phyloP scores from a whole-genome alignment of 2,329 filamentous ascomycete species.

The Colletotrichum echinochloae region DNA sequence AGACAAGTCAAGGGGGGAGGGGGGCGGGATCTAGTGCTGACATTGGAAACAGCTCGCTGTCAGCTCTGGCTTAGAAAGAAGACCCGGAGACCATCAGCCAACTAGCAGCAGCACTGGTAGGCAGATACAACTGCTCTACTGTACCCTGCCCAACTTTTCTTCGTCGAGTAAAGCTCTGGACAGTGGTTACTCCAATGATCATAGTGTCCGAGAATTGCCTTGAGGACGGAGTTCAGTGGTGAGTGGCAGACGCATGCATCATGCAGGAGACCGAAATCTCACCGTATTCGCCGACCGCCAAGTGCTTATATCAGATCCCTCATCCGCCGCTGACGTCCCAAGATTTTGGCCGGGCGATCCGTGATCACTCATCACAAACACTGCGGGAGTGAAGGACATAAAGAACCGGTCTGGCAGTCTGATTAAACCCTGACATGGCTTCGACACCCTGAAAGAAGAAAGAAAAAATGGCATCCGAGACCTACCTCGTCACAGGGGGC shows the following conservation, averaged over 20 bases:
- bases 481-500: conserved; percentile 63
- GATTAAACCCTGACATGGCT: neutral
- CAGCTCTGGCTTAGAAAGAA: neutral
- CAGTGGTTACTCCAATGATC: neutral
- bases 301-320: conserved; percentile 9
- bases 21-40: neutral
- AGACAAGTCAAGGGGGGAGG: neutral
- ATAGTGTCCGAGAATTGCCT: neutral
- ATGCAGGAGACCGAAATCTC: neutral
- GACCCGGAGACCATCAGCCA: too few species aligned
- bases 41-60: neutral
- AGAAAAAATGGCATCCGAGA: conserved; percentile 28
- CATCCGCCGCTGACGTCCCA: neutral
- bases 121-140: neutral
- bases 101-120: too few species aligned
- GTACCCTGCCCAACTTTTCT: neutral
- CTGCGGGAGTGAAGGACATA: neutral
- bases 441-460: neutral
- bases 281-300: neutral
- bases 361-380: neutral
- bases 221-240: neutral
- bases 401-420: neutral
- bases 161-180: neutral
- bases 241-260: neutral
- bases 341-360: neutral